Conservation (phyloP, 2,329 filamentous ascomycete species). For the Blastomyces percursus region DNA sequence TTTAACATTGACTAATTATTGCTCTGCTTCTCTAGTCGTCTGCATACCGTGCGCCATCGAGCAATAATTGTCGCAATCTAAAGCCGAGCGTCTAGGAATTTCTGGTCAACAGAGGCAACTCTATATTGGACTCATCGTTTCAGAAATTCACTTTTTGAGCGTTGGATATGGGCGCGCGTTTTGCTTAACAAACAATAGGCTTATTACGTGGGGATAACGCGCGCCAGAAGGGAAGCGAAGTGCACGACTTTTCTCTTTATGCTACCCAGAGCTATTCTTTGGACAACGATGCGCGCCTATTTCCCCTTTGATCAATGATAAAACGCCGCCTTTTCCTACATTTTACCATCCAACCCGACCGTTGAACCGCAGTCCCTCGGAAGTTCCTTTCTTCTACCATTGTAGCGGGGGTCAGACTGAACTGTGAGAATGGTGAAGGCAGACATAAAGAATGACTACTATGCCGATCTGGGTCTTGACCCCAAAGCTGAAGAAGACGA, state of each 20-base stretch:
- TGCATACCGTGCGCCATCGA: neutral
- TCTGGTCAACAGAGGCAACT: neutral
- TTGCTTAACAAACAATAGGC: neutral
- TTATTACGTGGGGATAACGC: neutral
- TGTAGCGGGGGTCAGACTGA: neutral
- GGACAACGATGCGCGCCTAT: neutral
- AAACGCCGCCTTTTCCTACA: neutral
- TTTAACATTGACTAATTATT: conserved; percentile 2
- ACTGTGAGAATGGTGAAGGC: conserved; percentile 52
- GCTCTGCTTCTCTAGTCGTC: neutral
- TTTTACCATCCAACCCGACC: neutral
- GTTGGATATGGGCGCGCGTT: neutral
- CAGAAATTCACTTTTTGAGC: neutral
- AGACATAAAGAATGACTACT: conserved; percentile 65
- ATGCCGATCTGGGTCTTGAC: conserved; percentile 67
- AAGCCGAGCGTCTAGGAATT: neutral
- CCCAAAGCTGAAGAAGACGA: conserved; percentile 58
- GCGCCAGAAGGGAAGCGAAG: neutral
- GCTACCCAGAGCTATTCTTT: neutral
- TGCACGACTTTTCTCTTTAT: neutral
- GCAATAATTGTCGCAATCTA: neutral
- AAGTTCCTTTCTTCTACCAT: neutral
- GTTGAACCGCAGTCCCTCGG: neutral
- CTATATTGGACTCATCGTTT: neutral
- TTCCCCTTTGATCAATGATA: neutral